Percentiles rank a stretch among this genome's conserved stretches.
Conservation (phyloP, 441 rosid species). For the Erysimum cheiri region DNA sequence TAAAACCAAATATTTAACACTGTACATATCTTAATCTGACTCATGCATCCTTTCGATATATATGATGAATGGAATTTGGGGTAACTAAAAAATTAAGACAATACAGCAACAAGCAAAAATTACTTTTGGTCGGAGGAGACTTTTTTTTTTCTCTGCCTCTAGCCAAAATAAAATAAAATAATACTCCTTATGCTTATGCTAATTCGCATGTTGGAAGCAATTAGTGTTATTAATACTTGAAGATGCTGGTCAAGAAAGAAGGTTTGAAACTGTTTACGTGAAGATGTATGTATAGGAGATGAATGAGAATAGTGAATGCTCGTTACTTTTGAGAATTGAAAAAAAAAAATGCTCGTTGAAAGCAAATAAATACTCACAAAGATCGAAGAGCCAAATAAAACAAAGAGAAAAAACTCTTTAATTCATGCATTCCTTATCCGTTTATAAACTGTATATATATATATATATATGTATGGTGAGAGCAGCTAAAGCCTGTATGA, state of each 20-base stretch:
- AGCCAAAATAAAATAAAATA: conserved; percentile 10
- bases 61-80: background rate
- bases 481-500: background rate
- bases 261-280: background rate
- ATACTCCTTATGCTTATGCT: background rate
- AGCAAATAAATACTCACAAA: conserved; percentile 19
- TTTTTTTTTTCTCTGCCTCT: conserved; percentile 48
- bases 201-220: background rate
- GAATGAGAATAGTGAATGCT: background rate
- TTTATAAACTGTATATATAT: background rate
- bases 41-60: background rate
- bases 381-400: conserved; percentile 28
- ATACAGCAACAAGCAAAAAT: conserved; percentile 11
- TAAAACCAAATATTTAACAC: background rate
- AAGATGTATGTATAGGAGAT: background rate
- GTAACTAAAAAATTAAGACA: background rate
- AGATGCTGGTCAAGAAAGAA: background rate
- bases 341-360: conserved; percentile 14
- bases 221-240: background rate
- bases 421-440: conserved; percentile 7
- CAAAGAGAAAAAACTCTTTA: conserved; percentile 4
- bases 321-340: too few relatives aligned
- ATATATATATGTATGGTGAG: conserved; percentile 15
- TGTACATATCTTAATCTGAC: background rate
- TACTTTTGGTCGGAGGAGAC: conserved; percentile 46